Conservation (phyloP, 202 grass and related monocot species). For the Setaria viridis region DNA sequence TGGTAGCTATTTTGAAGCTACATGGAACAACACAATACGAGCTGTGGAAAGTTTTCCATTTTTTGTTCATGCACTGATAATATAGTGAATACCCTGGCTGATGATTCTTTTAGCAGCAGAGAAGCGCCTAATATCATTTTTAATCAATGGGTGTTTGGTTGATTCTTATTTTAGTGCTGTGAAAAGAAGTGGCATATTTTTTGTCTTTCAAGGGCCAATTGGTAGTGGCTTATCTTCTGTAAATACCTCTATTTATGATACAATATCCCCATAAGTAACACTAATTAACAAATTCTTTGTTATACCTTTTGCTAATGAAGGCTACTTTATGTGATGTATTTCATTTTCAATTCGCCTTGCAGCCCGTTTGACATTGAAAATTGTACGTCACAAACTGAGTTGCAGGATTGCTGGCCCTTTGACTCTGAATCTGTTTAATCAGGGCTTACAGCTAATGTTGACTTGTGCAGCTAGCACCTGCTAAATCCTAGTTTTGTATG, state of each 20-base stretch:
- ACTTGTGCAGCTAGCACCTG: not conserved
- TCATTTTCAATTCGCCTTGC: not conserved
- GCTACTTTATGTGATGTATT: not conserved
- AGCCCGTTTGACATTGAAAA: not conserved
- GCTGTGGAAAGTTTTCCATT: conserved; percentile 1
- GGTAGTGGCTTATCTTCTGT: not conserved
- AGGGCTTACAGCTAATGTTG: not conserved
- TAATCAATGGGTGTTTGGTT: not conserved
- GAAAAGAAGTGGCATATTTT: not conserved
- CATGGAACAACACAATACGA: not conserved
- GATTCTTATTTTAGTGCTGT: not conserved
- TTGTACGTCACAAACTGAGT: not conserved
- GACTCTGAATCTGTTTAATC: not conserved
- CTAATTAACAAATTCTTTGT: not conserved
- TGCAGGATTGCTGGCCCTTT: not conserved
- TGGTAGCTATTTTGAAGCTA: not conserved
- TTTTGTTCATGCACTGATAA: not conserved
- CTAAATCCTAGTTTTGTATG: too few species aligned
- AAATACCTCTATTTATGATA: not conserved
- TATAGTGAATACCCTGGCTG: not conserved
- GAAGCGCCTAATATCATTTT: conserved; percentile 1
- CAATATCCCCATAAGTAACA: not conserved
- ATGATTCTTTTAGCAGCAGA: not conserved
- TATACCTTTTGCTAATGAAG: not conserved
- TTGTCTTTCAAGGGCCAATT: not conserved